These are phyloP conservation scores for Cyclotella sp. DNA, from an alignment of 108 stramenopile species.

Conservation along the genomic window DNA sequence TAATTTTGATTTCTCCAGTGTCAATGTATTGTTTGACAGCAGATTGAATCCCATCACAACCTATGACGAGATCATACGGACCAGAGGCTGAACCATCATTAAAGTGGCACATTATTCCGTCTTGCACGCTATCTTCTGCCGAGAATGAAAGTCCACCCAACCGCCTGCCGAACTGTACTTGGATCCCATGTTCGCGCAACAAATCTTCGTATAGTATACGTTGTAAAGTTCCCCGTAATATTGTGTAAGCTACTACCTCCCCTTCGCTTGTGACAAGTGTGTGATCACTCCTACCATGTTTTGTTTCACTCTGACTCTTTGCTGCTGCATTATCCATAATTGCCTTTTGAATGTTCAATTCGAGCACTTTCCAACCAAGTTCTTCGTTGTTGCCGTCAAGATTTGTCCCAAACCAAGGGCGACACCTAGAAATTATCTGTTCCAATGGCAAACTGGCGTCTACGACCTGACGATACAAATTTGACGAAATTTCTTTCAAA, in stretches of 20 bases:
- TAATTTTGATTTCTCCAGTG: constrained; percentile 40
- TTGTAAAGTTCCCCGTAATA: constrained; percentile 80
- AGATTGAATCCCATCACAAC: constrained; percentile 83
- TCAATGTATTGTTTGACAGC: constrained; percentile 72
- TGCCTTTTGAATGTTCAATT: constrained; percentile 56
- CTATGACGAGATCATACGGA: constrained; percentile 81
- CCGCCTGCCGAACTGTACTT: constrained; percentile 60
- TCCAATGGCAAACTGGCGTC: constrained; percentile 64
- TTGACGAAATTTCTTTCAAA: constrained; percentile 65
- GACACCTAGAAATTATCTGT: constrained; percentile 55
- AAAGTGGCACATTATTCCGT: constrained; percentile 64
- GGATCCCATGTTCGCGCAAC: constrained; percentile 23
- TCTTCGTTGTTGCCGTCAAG: constrained; percentile 18
- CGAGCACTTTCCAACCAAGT: constrained; percentile 54
- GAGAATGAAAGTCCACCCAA: constrained; percentile 49
- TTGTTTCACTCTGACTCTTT: background rate
- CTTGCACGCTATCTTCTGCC: background rate
- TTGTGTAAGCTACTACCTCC: constrained; percentile 64
- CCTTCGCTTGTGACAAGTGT: constrained; percentile 34
- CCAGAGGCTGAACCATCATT: constrained; percentile 62
- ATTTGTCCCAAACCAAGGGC: constrained; percentile 59
- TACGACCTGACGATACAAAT: constrained; percentile 54
- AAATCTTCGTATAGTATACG: constrained; percentile 58
- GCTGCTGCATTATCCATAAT: constrained; percentile 43
- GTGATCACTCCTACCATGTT: background rate